Evolutionary conservation across 148 eudicot species (phyloP).

Genomic region (Spergularia marina): DNA sequence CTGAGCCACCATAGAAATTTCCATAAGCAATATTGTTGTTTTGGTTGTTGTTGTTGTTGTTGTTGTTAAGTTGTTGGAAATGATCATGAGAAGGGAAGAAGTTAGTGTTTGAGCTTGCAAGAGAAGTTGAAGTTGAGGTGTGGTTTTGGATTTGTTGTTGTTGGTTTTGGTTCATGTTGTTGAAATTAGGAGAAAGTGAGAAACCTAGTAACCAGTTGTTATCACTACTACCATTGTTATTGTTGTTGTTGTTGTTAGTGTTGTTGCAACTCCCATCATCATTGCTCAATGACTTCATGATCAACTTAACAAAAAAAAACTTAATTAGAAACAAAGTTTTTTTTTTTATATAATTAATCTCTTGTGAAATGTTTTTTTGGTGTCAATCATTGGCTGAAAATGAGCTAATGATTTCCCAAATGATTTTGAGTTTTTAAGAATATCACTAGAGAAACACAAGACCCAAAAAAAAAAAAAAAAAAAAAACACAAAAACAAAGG

Average conservation of each 20-base stretch:
- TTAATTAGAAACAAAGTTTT: neutral
- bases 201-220: slow-evolving; percentile 42
- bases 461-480: neutral
- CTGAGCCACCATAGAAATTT: slow-evolving; percentile 38
- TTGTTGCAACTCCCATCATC: slow-evolving; percentile 29
- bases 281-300: slow-evolving; percentile 55
- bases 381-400: slow-evolving; percentile 30
- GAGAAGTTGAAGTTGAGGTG: slow-evolving; percentile 26
- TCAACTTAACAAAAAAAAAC: neutral
- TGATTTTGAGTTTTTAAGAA: slow-evolving; percentile 34
- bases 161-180: slow-evolving; percentile 37
- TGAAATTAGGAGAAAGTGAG: slow-evolving; percentile 43
- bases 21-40: slow-evolving; percentile 25
- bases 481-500: neutral
- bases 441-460: slow-evolving; percentile 22
- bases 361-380: slow-evolving; percentile 3
- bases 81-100: slow-evolving; percentile 34
- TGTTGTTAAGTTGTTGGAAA: slow-evolving; percentile 27
- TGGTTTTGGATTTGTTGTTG: slow-evolving; percentile 21
- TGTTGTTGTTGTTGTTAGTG: slow-evolving; percentile 23
- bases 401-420: slow-evolving; percentile 22
- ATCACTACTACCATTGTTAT: slow-evolving; percentile 20
- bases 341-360: neutral
- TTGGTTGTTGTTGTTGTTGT: slow-evolving; percentile 25
- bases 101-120: slow-evolving; percentile 20